Percentiles rank a stretch among this genome's conserved stretches.
Conservation (phyloP, 1,284 basidiomycete genomes). For the Omphalotus olearius region DNA sequence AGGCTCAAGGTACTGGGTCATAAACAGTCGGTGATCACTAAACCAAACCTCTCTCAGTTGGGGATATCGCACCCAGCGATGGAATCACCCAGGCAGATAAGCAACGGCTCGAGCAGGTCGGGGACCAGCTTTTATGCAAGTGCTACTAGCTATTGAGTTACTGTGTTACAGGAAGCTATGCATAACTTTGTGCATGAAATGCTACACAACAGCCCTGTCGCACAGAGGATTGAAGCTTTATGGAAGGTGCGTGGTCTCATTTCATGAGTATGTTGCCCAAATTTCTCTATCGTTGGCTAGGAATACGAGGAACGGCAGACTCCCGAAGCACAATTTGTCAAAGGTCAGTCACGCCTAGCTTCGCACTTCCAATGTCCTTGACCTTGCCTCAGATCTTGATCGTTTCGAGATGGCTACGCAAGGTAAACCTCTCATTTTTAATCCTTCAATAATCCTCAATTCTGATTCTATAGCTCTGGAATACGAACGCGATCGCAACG, state of each 20-base stretch:
- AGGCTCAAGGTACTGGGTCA: conserved; percentile 69
- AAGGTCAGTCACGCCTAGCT: conserved; percentile 47
- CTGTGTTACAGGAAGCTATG: conserved; percentile 72
- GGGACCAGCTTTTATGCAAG: conserved; percentile 1
- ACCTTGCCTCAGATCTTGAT: conserved; percentile 67
- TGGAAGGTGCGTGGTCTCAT: conserved; percentile 62
- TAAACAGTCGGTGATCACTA: background rate
- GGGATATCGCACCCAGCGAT: conserved; percentile 91
- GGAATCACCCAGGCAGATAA: conserved; percentile 84
- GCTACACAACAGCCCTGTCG: conserved; percentile 79
- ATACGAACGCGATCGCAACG: conserved; percentile 56
- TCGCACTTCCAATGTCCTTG: background rate
- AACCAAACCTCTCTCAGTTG: conserved; percentile 46
- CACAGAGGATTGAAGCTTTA: conserved; percentile 71
- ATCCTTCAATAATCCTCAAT: background rate
- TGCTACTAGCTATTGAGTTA: background rate
- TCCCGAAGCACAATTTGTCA: conserved; percentile 87
- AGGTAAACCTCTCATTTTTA: conserved; percentile 36
- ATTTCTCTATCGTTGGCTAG: conserved; percentile 30
- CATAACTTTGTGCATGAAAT: conserved; percentile 87
- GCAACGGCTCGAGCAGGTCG: conserved; percentile 65
- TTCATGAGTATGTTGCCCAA: background rate
- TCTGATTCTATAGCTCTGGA: conserved; percentile 50
- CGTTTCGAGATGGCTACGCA: conserved; percentile 90
- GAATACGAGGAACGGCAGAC: conserved; percentile 89